These are phyloP conservation scores for Dactylellina drechsleri DNA, from an alignment of 2,329 filamentous ascomycete species.

Conservation along the genomic window DNA sequence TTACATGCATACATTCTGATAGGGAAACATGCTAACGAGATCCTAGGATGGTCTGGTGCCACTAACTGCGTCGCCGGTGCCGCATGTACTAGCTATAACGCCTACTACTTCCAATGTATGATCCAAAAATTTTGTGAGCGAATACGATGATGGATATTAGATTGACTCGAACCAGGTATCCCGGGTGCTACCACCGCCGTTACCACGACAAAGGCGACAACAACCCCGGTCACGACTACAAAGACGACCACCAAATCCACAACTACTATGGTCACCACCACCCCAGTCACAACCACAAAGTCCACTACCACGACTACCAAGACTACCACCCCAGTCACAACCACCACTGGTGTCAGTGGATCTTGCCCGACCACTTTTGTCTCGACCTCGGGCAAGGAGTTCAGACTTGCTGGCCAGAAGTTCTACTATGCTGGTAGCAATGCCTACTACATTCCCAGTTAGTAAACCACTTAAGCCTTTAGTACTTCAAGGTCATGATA, in stretches of 20 bases:
- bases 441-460: constrained; percentile 55
- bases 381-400: constrained; percentile 56
- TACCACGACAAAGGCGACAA: constrained; percentile 17
- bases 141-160: not conserved
- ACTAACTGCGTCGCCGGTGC: constrained; percentile 49
- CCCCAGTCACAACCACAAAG: not conserved
- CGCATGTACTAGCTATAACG: constrained; percentile 52
- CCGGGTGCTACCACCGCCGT: constrained; percentile 47
- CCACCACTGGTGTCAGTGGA: constrained; percentile 18
- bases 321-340: constrained; percentile 10
- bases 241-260: not conserved
- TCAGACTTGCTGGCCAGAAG: constrained; percentile 57
- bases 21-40: not conserved
- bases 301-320: not conserved
- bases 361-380: constrained; percentile 55
- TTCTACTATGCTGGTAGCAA: constrained; percentile 56
- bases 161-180: constrained; percentile 42
- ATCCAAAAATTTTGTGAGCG: not conserved
- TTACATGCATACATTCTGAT: no score
- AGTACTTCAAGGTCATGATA: not conserved
- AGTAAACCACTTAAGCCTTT: constrained; percentile 1
- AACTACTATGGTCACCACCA: constrained; percentile 5
- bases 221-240: not conserved
- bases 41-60: constrained; percentile 49
- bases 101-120: constrained; percentile 52